A percentile compares a stretch with the other conserved stretches of the same genome.
Conservation (phyloP, 164 flowering plant genomes). For the Aristolochia californica region DNA sequence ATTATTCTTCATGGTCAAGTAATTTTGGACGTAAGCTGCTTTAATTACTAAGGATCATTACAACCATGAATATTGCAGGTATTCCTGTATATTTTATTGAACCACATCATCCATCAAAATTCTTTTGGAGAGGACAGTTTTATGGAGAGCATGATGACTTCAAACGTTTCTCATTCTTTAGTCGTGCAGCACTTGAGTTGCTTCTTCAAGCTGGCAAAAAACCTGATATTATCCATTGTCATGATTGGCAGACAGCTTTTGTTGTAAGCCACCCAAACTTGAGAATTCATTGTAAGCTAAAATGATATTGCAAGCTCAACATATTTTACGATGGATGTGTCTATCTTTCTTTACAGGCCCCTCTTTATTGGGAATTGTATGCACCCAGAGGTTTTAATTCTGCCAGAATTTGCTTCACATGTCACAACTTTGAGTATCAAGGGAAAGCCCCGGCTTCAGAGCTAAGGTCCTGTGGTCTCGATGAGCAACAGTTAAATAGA, state of each 20-base stretch:
- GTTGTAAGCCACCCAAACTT: slow-evolving; percentile 38
- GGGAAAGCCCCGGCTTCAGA: slow-evolving; percentile 82
- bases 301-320: neutral
- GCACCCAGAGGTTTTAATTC: slow-evolving; percentile 82
- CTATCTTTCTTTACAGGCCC: slow-evolving; percentile 53
- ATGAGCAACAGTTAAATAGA: slow-evolving; percentile 69
- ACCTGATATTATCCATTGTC: slow-evolving; percentile 97
- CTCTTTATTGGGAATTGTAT: slow-evolving; percentile 92
- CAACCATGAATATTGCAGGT: slow-evolving; percentile 33
- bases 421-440: slow-evolving; percentile 98
- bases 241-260: slow-evolving; percentile 99
- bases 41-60: no score
- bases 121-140: slow-evolving; percentile 83
- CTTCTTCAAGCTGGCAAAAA: slow-evolving; percentile 85
- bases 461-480: slow-evolving; percentile 87
- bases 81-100: slow-evolving; percentile 96
- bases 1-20: neutral
- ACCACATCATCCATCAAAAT: slow-evolving; percentile 83
- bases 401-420: slow-evolving; percentile 91
- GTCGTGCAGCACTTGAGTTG: slow-evolving; percentile 96
- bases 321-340: neutral
- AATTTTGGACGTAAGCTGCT: no score
- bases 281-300: neutral
- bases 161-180: slow-evolving; percentile 85
- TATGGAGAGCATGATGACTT: slow-evolving; percentile 97